Conservation (phyloP, 1,139 yeast genomes). For the Yamadazyma atmosphaerica region DNA sequence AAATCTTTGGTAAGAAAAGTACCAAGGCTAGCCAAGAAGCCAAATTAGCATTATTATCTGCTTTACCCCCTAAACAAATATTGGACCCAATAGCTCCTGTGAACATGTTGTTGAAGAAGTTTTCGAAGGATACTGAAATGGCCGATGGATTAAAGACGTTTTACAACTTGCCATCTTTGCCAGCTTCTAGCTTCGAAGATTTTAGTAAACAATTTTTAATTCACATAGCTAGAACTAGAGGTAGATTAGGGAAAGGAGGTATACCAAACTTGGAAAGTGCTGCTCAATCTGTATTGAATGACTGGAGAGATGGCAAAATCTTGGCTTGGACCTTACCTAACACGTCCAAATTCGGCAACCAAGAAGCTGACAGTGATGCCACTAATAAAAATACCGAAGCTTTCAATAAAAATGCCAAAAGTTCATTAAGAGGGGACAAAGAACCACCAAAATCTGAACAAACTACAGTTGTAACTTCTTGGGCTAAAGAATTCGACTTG, state of each 20-base stretch:
- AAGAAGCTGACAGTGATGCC: constrained; percentile 18
- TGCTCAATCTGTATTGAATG: constrained; percentile 78
- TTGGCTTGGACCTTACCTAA: constrained; percentile 90
- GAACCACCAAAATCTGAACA: constrained; percentile 63
- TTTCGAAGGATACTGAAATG: constrained; percentile 71
- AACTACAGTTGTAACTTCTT: constrained; percentile 78
- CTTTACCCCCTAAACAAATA: constrained; percentile 85
- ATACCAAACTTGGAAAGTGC: constrained; percentile 87
- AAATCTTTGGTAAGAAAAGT: constrained; percentile 41
- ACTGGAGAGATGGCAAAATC: constrained; percentile 97
- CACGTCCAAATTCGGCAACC: constrained; percentile 40
- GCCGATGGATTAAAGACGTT: constrained; percentile 70
- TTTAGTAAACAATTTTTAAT: constrained; percentile 83
- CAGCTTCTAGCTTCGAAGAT: constrained; percentile 61
- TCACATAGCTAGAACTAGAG: constrained; percentile 89
- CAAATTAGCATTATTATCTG: constrained; percentile 82
- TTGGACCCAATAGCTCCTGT: constrained; percentile 85
- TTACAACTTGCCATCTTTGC: constrained; percentile 82
- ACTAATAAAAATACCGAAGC: constrained; percentile 19
- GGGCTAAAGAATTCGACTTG: constrained; percentile 94
- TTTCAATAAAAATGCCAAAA: constrained; percentile 33
- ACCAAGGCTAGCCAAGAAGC: constrained; percentile 74
- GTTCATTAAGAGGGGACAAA: constrained; percentile 45
- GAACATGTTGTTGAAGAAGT: constrained; percentile 69
- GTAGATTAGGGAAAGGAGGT: constrained; percentile 92